Percentiles rank a stretch among this genome's conserved stretches.
phyloP scores from a whole-genome alignment of 2,329 filamentous ascomycete genomes.

The Emergomyces orientalis region DNA sequence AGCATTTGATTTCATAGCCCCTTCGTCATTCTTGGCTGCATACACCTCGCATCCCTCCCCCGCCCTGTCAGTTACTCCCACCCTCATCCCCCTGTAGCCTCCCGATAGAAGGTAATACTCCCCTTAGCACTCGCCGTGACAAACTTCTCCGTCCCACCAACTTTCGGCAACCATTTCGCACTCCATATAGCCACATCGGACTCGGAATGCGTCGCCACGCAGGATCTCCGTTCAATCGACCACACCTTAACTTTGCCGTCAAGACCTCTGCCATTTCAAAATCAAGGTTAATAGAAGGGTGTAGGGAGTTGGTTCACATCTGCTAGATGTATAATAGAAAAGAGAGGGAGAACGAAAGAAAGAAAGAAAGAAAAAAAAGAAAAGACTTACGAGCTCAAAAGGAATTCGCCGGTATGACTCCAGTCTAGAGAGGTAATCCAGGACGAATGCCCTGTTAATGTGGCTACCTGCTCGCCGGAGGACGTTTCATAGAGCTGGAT shows the following conservation, averaged over 20 bases:
- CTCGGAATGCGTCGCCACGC: conserved; percentile 89
- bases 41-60: not conserved
- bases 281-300: not conserved
- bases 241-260: conserved; percentile 95
- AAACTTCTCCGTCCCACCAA: conserved; percentile 55
- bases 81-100: conserved; percentile 60
- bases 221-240: conserved; percentile 73
- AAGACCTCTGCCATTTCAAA: conserved; percentile 47
- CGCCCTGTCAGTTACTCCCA: not conserved
- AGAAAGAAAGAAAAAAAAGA: not conserved
- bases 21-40: not conserved
- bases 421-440: conserved; percentile 92
- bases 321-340: not conserved
- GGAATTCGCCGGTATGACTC: conserved; percentile 84
- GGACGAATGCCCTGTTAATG: conserved; percentile 65
- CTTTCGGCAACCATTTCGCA: conserved; percentile 73
- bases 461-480: conserved; percentile 86
- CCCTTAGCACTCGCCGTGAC: conserved; percentile 67
- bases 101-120: conserved; percentile 72
- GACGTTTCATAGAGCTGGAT: conserved; percentile 88
- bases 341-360: not conserved
- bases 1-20: not conserved
- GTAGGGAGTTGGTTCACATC: not conserved
- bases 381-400: conserved; percentile 62
- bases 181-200: conserved; percentile 77